Conservation (phyloP, 129 eudicot species). For the Daucus carota region DNA sequence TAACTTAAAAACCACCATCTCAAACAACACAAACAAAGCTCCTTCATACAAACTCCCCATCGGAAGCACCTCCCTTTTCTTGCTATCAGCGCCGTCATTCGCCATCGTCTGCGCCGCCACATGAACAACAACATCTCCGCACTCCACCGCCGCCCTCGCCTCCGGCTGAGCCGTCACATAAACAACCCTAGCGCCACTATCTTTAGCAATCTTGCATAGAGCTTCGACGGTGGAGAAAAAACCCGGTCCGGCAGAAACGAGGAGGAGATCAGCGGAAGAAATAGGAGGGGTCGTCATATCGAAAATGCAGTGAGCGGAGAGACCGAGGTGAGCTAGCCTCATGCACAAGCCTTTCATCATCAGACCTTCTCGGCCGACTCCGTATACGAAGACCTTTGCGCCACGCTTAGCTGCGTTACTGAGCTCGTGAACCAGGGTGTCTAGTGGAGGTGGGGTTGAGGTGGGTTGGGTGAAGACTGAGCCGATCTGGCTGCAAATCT, state of each 20-base stretch:
- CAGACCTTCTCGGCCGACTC: constrained; percentile 92
- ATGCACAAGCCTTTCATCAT: constrained; percentile 82
- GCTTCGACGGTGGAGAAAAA: constrained; percentile 90
- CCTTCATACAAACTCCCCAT: constrained; percentile 96
- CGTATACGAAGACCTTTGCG: constrained; percentile 66
- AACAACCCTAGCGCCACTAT: constrained; percentile 57
- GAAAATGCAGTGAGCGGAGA: constrained; percentile 69
- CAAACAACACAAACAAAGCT: constrained; percentile 90
- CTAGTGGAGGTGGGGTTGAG: constrained; percentile 39
- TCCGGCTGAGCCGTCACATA: constrained; percentile 75
- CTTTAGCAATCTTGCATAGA: constrained; percentile 53
- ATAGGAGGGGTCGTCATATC: constrained; percentile 96
- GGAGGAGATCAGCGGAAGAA: constrained; percentile 66
- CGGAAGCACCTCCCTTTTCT: constrained; percentile 44
- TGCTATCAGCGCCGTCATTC: constrained; percentile 34
- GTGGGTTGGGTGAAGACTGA: constrained; percentile 51
- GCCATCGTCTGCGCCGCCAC: constrained; percentile 95
- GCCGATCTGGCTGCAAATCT: constrained; percentile 54
- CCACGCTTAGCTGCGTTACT: constrained; percentile 33
- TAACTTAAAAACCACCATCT: constrained; percentile 70
- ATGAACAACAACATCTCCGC: constrained; percentile 53
- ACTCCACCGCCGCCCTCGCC: constrained; percentile 28
- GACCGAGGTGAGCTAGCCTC: constrained; percentile 80
- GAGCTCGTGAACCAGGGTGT: constrained; percentile 46
- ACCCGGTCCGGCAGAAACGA: constrained; percentile 95